phyloP scores from a whole-genome alignment of 805 yeast genomes.

The Scheffersomyces stipitis region DNA sequence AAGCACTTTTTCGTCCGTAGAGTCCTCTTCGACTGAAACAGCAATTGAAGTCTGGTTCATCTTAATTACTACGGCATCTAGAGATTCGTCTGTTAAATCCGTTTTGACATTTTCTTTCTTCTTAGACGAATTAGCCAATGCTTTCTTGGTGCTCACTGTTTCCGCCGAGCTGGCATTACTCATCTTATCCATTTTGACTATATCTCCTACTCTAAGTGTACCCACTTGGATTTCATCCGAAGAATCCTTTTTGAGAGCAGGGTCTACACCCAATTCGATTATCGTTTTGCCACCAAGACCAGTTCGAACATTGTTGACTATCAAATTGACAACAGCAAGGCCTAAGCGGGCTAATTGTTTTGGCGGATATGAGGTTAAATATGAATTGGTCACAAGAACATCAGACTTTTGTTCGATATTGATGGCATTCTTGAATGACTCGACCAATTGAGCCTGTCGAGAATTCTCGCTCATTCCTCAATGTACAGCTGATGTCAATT shows the following conservation, averaged over 20 bases:
- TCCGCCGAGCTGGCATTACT: constrained; percentile 19
- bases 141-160: constrained; percentile 21
- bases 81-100: constrained; percentile 17
- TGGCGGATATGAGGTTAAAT: constrained; percentile 45
- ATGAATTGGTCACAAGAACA: constrained; percentile 29
- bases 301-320: constrained; percentile 59
- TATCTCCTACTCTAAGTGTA: constrained; percentile 70
- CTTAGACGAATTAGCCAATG: constrained; percentile 20
- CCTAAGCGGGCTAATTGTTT: constrained; percentile 70
- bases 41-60: constrained; percentile 48
- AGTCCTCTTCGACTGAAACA: constrained; percentile 60
- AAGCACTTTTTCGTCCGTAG: constrained; percentile 46
- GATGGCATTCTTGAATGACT: constrained; percentile 31
- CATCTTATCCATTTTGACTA: constrained; percentile 60
- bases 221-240: constrained; percentile 43
- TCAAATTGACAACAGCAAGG: constrained; percentile 69
- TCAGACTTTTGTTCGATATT: constrained; percentile 39
- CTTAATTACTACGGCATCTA: constrained; percentile 69
- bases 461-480: background rate
- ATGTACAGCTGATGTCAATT: constrained; percentile 9
- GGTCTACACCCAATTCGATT: constrained; percentile 61
- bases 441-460: constrained; percentile 9
- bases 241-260: constrained; percentile 35
- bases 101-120: constrained; percentile 20
- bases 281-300: constrained; percentile 78